Evolutionary conservation across 2,329 filamentous ascomycete species (phyloP).

Genomic region (Zymoseptoria crescenta): DNA sequence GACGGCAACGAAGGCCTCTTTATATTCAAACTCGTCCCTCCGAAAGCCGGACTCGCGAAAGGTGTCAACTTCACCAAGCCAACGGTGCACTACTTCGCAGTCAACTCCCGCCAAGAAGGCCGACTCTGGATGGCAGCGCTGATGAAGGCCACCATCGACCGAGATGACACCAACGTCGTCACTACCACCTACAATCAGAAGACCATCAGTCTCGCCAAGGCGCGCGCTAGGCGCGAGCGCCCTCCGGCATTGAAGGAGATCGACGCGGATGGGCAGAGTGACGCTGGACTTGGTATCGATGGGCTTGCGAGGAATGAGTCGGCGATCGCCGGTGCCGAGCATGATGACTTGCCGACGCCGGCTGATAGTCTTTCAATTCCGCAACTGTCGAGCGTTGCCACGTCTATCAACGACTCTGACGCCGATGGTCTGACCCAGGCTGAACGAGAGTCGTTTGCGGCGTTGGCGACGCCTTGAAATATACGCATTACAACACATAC

Average conservation of each 20-base stretch:
- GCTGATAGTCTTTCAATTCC: slow-evolving; percentile 9
- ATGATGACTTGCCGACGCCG: slow-evolving; percentile 4
- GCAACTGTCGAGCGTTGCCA: slow-evolving; percentile 4
- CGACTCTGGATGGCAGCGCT: slow-evolving; percentile 96
- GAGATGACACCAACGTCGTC: slow-evolving; percentile 65
- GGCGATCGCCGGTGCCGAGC: slow-evolving; percentile 14
- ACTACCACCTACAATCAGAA: slow-evolving; percentile 94
- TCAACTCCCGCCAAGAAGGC: slow-evolving; percentile 80
- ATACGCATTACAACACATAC: background rate
- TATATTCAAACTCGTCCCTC: slow-evolving; percentile 96
- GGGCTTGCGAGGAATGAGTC: slow-evolving; percentile 8
- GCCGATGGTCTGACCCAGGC: slow-evolving; percentile 9
- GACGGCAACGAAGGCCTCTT: slow-evolving; percentile 60
- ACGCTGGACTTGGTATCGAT: slow-evolving; percentile 6
- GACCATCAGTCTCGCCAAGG: slow-evolving; percentile 87
- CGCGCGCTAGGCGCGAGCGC: slow-evolving; percentile 76
- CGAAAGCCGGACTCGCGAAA: slow-evolving; percentile 74
- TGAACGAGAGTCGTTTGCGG: slow-evolving; percentile 12
- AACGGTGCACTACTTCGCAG: slow-evolving; percentile 94
- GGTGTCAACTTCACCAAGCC: slow-evolving; percentile 97
- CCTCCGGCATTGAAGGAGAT: slow-evolving; percentile 76
- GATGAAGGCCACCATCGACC: slow-evolving; percentile 98
- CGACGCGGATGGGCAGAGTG: slow-evolving; percentile 19
- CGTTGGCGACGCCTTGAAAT: background rate
- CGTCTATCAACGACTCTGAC: slow-evolving; percentile 1